phyloP scores from a whole-genome alignment of 108 stramenopile species.

The Cyclotella cryptica region DNA sequence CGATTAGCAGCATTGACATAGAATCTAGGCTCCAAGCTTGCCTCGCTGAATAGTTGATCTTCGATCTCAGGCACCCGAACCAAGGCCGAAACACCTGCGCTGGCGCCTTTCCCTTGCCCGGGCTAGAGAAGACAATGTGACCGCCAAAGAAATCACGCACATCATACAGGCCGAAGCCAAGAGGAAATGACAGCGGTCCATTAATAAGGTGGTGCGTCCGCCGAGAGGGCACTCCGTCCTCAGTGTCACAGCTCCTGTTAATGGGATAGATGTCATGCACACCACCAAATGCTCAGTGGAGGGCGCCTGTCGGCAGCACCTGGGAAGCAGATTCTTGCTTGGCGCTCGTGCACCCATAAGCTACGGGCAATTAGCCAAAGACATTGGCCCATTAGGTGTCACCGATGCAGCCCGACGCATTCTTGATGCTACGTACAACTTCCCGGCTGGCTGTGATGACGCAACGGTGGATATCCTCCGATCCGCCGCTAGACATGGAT shows the following conservation, averaged over 20 bases:
- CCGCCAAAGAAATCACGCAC: background rate
- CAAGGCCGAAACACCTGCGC: background rate
- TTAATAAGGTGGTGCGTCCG: no score
- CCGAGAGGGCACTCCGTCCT: background rate
- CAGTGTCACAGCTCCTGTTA: background rate
- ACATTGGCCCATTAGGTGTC: slow-evolving; percentile 16
- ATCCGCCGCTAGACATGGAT: background rate
- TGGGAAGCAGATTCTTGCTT: no score
- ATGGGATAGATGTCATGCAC: background rate
- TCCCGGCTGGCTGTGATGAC: slow-evolving; percentile 15
- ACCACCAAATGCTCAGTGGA: background rate
- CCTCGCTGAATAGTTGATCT: background rate
- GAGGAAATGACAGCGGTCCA: no score
- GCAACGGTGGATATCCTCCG: background rate
- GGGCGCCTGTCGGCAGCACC: background rate
- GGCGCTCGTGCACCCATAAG: no score
- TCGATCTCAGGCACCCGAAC: slow-evolving; percentile 1
- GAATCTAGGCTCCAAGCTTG: slow-evolving; percentile 5
- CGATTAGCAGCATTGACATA: background rate
- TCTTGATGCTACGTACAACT: slow-evolving; percentile 25
- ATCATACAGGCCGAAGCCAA: background rate
- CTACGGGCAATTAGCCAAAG: slow-evolving; percentile 12
- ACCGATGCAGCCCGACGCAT: background rate
- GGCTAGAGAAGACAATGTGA: background rate
- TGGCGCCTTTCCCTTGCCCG: background rate